phyloP scores from a whole-genome alignment of 1,284 basidiomycete species.

The Tetrapyrgos nigripes region DNA sequence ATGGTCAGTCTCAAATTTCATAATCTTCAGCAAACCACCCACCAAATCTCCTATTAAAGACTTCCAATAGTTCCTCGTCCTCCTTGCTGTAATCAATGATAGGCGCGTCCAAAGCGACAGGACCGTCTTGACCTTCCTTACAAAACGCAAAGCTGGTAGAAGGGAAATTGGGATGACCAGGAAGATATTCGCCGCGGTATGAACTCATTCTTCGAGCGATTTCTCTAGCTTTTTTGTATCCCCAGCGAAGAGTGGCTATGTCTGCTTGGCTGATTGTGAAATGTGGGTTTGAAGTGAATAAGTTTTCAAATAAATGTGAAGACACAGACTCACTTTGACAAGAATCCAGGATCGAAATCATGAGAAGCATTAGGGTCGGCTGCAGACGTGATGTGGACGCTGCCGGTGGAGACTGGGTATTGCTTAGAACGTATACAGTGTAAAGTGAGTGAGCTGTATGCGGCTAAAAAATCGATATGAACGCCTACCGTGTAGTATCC shows the following conservation, averaged over 20 bases:
- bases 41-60: constrained; percentile 31
- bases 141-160: too few relatives aligned
- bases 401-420: too few relatives aligned
- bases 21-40: too few relatives aligned
- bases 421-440: constrained; percentile 5
- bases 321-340: constrained; percentile 4
- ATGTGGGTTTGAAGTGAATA: background rate
- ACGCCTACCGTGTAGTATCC: constrained; percentile 31
- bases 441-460: constrained; percentile 7
- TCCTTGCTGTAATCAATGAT: constrained; percentile 45
- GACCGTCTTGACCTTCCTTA: too few relatives aligned
- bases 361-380: constrained; percentile 9
- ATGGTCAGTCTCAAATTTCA: too few relatives aligned
- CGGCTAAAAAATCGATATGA: background rate
- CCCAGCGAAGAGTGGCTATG: constrained; percentile 30
- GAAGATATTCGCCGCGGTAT: too few relatives aligned
- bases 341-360: constrained; percentile 13
- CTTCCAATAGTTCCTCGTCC: constrained; percentile 46
- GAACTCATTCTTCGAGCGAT: constrained; percentile 50
- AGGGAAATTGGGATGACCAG: too few relatives aligned
- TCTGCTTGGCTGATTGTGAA: constrained; percentile 1
- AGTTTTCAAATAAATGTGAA: background rate
- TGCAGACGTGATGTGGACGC: constrained; percentile 14
- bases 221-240: constrained; percentile 52
- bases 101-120: constrained; percentile 38